These are phyloP conservation scores for Starmerella bacillaris DNA, from an alignment of 805 yeast species.

Conservation along the genomic window DNA sequence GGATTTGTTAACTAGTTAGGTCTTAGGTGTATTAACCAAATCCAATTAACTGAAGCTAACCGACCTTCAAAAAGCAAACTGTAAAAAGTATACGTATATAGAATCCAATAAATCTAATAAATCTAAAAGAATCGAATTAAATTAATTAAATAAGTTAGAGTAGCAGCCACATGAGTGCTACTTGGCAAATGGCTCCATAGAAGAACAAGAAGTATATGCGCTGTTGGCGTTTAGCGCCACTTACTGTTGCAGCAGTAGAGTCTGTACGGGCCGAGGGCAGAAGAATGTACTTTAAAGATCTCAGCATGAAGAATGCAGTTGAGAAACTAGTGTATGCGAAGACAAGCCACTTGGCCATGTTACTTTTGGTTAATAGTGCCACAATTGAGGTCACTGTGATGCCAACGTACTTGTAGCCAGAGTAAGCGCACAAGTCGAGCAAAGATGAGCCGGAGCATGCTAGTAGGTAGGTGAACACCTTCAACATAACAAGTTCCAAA, in stretches of 20 bases:
- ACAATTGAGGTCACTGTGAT: constrained; percentile 24
- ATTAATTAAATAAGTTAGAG: no score
- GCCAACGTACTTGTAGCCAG: constrained; percentile 89
- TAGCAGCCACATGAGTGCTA: constrained; percentile 57
- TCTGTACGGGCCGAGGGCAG: constrained; percentile 41
- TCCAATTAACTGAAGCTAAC: no score
- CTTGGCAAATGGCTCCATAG: constrained; percentile 69
- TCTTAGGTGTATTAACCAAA: no score
- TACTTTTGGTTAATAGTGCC: constrained; percentile 18
- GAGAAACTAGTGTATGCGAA: constrained; percentile 36
- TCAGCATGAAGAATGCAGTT: constrained; percentile 32
- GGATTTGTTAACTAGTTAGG: no score
- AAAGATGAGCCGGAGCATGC: constrained; percentile 43
- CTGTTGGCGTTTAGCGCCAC: constrained; percentile 46
- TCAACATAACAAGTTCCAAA: constrained; percentile 57
- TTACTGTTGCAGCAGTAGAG: constrained; percentile 32
- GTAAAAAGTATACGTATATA: no score
- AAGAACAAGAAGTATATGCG: constrained; percentile 75
- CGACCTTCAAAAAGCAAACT: no score
- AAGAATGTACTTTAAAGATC: constrained; percentile 47
- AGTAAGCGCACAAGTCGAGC: constrained; percentile 73
- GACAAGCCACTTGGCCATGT: constrained; percentile 33
- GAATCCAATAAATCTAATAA: no score
- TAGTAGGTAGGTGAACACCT: constrained; percentile 66
- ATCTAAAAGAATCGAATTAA: no score